A percentile compares a stretch with the other conserved stretches of the same genome.
Evolutionary conservation across 768 basidiomycete genomes (phyloP).

Genomic region (Rhodotorula diobovata): DNA sequence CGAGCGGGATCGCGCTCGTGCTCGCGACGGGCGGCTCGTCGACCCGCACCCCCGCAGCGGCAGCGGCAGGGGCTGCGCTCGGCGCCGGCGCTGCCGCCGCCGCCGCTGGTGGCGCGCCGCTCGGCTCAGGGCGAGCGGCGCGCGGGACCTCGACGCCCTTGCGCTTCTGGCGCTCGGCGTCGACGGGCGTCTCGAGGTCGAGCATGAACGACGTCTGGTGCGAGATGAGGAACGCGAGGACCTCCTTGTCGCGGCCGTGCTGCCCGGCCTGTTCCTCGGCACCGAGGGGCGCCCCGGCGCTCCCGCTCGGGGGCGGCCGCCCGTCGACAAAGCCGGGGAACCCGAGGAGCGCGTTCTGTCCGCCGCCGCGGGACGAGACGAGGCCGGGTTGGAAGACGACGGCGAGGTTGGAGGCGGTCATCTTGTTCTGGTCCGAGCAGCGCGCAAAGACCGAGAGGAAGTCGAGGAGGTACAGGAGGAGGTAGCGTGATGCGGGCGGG

Average conservation of each 20-base stretch:
- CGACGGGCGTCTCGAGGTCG: slow-evolving; percentile 66
- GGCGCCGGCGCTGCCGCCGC: not conserved
- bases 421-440: slow-evolving; percentile 85
- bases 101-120: too few species aligned
- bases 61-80: not conserved
- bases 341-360: slow-evolving; percentile 24
- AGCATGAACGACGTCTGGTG: slow-evolving; percentile 94
- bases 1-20: not conserved
- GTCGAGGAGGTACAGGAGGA: slow-evolving; percentile 95
- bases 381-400: slow-evolving; percentile 95
- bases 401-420: slow-evolving; percentile 92
- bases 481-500: slow-evolving; percentile 85
- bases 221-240: slow-evolving; percentile 92
- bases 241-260: slow-evolving; percentile 79
- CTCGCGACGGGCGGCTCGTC: not conserved
- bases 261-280: slow-evolving; percentile 64
- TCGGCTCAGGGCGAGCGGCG: too few species aligned
- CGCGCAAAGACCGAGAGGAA: slow-evolving; percentile 89
- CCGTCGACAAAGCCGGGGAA: slow-evolving; percentile 38
- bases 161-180: slow-evolving; percentile 29
- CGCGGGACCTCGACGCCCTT: slow-evolving; percentile 14
- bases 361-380: slow-evolving; percentile 65
- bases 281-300: not conserved
- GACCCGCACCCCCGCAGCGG: not conserved
- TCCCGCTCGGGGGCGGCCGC: slow-evolving; percentile 1